These are phyloP conservation scores for Xylaria telfairii DNA, from an alignment of 495 filamentous ascomycete genomes.

Conservation along the genomic window DNA sequence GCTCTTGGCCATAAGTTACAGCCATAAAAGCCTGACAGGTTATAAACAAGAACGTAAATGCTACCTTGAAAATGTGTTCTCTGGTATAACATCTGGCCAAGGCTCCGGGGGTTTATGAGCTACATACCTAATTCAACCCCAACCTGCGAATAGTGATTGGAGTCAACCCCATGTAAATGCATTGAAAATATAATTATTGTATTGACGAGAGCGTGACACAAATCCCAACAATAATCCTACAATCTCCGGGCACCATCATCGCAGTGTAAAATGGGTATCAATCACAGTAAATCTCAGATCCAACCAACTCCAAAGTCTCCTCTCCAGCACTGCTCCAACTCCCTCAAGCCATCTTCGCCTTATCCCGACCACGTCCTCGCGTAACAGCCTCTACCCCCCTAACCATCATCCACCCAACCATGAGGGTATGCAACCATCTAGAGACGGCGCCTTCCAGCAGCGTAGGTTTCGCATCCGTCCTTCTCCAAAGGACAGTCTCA, in stretches of 20 bases:
- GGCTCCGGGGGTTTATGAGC: too few species aligned
- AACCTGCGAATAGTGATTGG: too few species aligned
- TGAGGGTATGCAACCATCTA: slow-evolving; percentile 36
- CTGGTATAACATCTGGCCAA: too few species aligned
- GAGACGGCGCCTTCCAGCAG: slow-evolving; percentile 36
- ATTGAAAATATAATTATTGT: background rate
- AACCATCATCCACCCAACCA: slow-evolving; percentile 42
- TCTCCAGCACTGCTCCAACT: background rate
- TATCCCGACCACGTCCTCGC: background rate
- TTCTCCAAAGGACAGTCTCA: slow-evolving; percentile 45
- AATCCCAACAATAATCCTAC: background rate
- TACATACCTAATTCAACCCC: too few species aligned
- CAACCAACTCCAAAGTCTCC: background rate
- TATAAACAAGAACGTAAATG: background rate
- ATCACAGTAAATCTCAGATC: background rate
- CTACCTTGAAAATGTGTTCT: too few species aligned
- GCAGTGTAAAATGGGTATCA: slow-evolving; percentile 9
- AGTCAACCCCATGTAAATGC: too few species aligned
- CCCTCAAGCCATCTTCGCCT: background rate
- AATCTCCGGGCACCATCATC: background rate
- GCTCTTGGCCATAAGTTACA: too few species aligned
- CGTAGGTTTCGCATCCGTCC: slow-evolving; percentile 27
- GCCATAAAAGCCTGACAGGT: too few species aligned
- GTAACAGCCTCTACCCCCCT: slow-evolving; percentile 39
- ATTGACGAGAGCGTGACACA: background rate